These are phyloP conservation scores for Exserohilum turcica DNA, from an alignment of 2,329 filamentous ascomycete genomes.

Conservation along the genomic window DNA sequence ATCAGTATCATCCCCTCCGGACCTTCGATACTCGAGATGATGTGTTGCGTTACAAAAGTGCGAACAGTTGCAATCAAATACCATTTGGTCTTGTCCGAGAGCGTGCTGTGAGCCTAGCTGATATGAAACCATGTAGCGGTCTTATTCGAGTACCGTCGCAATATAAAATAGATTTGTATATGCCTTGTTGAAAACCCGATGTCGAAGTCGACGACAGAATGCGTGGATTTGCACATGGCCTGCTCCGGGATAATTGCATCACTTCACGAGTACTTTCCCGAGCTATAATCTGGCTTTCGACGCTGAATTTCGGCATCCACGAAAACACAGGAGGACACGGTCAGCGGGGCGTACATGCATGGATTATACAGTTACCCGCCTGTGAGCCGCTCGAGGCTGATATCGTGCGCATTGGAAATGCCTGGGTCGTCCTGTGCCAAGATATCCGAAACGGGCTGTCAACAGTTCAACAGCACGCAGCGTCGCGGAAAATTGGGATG, in stretches of 20 bases:
- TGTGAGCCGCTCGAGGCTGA: neutral
- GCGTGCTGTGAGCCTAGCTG: neutral
- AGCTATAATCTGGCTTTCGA: neutral
- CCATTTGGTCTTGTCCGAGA: conserved; percentile 1
- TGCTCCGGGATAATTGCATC: conserved; percentile 1
- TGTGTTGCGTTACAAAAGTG: neutral
- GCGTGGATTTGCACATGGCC: neutral
- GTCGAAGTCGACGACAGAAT: conserved; percentile 1
- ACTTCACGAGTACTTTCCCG: neutral
- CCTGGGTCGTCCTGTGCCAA: conserved; percentile 1
- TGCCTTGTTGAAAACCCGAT: neutral
- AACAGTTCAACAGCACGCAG: neutral
- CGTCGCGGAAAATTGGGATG: neutral
- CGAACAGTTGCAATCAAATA: neutral
- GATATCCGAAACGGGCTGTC: neutral
- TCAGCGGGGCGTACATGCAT: neutral
- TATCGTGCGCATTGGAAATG: neutral
- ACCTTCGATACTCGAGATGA: conserved; percentile 1
- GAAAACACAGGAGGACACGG: neutral
- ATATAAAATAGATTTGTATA: neutral
- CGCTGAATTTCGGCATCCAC: neutral
- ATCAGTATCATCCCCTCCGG: conserved; percentile 1
- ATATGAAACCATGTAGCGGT: neutral
- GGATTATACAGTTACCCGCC: conserved; percentile 1
- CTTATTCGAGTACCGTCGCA: neutral